Percentiles rank a stretch among this genome's conserved stretches.
Evolutionary conservation across 1,284 basidiomycete species (phyloP).

Genomic region (Neotropicomus parvogracilis): DNA sequence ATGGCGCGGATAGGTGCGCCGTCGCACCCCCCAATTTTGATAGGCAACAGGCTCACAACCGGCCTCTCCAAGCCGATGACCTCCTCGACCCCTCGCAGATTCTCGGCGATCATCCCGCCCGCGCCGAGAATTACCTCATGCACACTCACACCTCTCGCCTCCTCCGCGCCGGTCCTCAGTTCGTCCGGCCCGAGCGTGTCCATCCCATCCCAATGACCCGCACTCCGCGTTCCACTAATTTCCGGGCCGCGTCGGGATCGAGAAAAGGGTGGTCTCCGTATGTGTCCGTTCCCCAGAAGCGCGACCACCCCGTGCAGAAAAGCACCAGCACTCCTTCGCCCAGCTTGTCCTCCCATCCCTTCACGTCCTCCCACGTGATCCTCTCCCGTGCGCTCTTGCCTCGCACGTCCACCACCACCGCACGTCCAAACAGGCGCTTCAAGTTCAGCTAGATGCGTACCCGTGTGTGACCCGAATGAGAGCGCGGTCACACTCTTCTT

Average conservation of each 20-base stretch:
- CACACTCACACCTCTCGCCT: conserved; percentile 38
- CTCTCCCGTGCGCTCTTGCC: conserved; percentile 39
- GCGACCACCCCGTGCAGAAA: conserved; percentile 60
- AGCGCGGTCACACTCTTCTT: conserved; percentile 17
- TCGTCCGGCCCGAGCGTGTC: conserved; percentile 67
- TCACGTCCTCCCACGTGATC: conserved; percentile 50
- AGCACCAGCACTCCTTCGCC: conserved; percentile 41
- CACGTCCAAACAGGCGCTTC: conserved; percentile 45
- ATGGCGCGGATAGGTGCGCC: conserved; percentile 62
- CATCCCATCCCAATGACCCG: conserved; percentile 51
- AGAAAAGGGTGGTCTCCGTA: conserved; percentile 64
- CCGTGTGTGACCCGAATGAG: conserved; percentile 34
- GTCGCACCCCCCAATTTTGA: conserved; percentile 57
- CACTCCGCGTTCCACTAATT: conserved; percentile 50
- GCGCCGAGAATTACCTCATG: conserved; percentile 55
- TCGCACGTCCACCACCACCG: conserved; percentile 48
- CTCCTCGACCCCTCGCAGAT: conserved; percentile 51
- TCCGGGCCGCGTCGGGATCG: conserved; percentile 43
- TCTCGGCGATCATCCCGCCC: conserved; percentile 61
- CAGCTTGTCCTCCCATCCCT: conserved; percentile 29
- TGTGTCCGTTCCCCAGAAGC: conserved; percentile 43
- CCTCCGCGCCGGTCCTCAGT: conserved; percentile 6
- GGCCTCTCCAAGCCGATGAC: conserved; percentile 40
- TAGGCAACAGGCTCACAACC: conserved; percentile 51
- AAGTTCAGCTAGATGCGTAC: conserved; percentile 65